Conservation (phyloP, 1,284 basidiomycete species). For the Ceratobasidium theobromae region DNA sequence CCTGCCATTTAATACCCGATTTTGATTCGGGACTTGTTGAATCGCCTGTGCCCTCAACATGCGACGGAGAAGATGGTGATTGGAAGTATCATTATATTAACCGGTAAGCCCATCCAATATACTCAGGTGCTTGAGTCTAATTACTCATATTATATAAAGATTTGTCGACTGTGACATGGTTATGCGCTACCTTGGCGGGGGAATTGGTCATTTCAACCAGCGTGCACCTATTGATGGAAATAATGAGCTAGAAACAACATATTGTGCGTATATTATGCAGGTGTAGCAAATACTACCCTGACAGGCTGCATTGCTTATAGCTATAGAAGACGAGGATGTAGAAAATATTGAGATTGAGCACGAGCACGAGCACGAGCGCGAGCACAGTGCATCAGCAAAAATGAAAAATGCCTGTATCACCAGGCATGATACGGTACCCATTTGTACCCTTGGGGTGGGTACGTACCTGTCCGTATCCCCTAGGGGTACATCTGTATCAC, state of each 20-base stretch:
- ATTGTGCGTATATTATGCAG: not conserved
- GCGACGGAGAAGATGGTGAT: conserved; percentile 37
- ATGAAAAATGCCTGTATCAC: no score
- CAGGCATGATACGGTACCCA: no score
- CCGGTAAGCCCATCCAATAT: conserved; percentile 33
- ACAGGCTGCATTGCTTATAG: not conserved
- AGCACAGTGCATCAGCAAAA: no score
- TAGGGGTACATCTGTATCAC: no score
- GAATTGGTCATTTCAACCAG: conserved; percentile 38
- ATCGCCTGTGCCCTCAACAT: not conserved
- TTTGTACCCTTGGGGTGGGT: no score
- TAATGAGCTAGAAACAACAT: not conserved
- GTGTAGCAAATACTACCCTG: not conserved
- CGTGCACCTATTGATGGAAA: conserved; percentile 36
- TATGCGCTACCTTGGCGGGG: conserved; percentile 40
- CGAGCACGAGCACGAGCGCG: no score
- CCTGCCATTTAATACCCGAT: conserved; percentile 44
- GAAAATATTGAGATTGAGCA: no score
- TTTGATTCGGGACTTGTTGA: conserved; percentile 33
- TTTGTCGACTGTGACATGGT: conserved; percentile 42
- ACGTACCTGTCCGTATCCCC: no score
- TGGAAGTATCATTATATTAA: conserved; percentile 38
- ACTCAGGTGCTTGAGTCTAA: not conserved
- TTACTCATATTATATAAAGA: conserved; percentile 5
- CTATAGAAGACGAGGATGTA: no score